phyloP scores from a whole-genome alignment of 2,329 filamentous ascomycete species.

The Ceratocystis colombiana region DNA sequence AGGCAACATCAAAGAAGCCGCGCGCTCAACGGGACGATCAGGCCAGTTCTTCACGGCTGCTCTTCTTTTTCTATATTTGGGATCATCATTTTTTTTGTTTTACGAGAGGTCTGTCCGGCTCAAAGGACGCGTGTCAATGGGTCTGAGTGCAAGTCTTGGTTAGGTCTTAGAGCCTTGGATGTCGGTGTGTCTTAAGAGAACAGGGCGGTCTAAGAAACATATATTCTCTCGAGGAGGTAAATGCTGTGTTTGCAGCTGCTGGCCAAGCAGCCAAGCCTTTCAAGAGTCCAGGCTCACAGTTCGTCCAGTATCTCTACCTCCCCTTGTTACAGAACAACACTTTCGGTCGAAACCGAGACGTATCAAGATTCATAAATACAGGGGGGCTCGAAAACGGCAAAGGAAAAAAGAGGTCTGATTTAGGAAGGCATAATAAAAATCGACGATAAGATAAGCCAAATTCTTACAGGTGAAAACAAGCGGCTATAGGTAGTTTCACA shows the following conservation, averaged over 20 bases:
- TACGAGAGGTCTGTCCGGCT: background rate
- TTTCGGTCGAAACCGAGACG: constrained; percentile 10
- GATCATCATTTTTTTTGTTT: background rate
- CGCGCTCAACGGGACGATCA: constrained; percentile 3
- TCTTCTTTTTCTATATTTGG: background rate
- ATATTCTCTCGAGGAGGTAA: too few species aligned
- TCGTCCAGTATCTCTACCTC: constrained; percentile 8
- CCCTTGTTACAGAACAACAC: constrained; percentile 11
- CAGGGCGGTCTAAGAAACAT: too few species aligned
- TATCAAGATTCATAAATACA: background rate
- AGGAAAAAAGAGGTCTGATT: background rate
- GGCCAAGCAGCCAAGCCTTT: background rate
- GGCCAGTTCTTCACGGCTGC: background rate
- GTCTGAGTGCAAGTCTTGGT: background rate
- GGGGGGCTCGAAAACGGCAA: background rate
- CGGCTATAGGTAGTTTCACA: background rate
- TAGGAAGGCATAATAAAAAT: too few species aligned
- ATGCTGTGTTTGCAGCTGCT: background rate
- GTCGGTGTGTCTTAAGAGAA: too few species aligned
- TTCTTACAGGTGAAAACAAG: background rate
- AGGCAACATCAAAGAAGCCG: background rate
- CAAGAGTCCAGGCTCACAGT: background rate
- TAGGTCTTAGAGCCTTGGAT: too few species aligned
- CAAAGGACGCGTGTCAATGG: background rate
- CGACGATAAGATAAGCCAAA: background rate